Conservation (phyloP, 768 basidiomycete genomes). For the Boletus edulis region DNA sequence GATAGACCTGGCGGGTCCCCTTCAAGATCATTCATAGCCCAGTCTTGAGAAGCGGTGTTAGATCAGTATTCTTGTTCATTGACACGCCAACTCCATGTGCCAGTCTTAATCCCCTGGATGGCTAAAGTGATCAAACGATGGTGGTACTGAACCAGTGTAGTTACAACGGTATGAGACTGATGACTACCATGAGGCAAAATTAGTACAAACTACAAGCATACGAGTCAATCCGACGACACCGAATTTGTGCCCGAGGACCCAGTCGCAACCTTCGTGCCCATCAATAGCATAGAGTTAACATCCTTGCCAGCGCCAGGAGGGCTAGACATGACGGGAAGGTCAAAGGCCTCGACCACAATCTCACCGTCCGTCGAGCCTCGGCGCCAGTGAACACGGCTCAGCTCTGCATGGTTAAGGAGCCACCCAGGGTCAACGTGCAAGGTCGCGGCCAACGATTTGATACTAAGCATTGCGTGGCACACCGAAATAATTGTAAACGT, state of each 20-base stretch:
- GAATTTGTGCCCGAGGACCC: not conserved
- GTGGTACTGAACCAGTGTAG: no score
- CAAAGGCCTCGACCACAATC: constrained; percentile 24
- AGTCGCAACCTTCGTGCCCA: not conserved
- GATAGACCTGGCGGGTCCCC: no score
- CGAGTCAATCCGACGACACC: not conserved
- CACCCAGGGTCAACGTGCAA: constrained; percentile 41
- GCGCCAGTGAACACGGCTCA: constrained; percentile 42
- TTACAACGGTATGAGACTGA: no score
- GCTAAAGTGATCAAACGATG: no score
- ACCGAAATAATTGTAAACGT: constrained; percentile 27
- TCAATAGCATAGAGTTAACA: not conserved
- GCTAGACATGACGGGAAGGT: not conserved
- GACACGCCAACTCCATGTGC: no score
- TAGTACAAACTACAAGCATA: not conserved
- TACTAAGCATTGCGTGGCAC: constrained; percentile 39
- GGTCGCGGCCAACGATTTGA: constrained; percentile 40
- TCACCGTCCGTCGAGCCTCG: constrained; percentile 37
- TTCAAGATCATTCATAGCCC: no score
- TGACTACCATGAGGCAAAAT: no score
- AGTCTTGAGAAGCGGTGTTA: no score
- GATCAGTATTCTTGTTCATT: no score
- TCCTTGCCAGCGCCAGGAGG: not conserved
- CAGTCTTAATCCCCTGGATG: no score
- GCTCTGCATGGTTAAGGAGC: constrained; percentile 45